A percentile compares a stretch with the other conserved stretches of the same genome.
Evolutionary conservation across 176 grass and related monocot genomes (phyloP).

Genomic region (Stipa capillata): DNA sequence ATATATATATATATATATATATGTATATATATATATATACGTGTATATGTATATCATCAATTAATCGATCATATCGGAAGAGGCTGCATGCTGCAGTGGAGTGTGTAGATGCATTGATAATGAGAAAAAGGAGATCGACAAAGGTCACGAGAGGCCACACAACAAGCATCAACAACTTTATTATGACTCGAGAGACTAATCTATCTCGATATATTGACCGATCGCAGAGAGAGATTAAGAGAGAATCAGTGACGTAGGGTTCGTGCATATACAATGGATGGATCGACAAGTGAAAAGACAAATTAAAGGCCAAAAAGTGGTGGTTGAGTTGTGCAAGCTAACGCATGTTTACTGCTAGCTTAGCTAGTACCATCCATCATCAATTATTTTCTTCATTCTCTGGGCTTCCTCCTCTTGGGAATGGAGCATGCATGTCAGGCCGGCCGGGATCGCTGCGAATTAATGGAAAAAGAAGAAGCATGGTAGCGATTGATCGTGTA

Average conservation of each 20-base stretch:
- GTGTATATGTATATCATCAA: too few species aligned
- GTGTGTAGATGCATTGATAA: not conserved
- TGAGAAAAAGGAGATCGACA: not conserved
- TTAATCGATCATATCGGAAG: not conserved
- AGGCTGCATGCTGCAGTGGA: not conserved
- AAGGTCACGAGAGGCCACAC: constrained; percentile 17
- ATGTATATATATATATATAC: too few species aligned
- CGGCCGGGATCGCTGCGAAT: too few species aligned
- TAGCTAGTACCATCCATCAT: not conserved
- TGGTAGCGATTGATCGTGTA: too few species aligned
- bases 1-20: too few species aligned
- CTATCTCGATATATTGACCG: constrained; percentile 22
- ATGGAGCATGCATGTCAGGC: too few species aligned
- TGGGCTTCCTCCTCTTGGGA: too few species aligned
- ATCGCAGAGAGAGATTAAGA: too few species aligned
- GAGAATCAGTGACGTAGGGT: constrained; percentile 15
- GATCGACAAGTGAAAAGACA: constrained; percentile 21
- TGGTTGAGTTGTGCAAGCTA: constrained; percentile 40
- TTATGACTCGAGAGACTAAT: constrained; percentile 39
- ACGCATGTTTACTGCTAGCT: constrained; percentile 7
- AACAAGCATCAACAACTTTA: constrained; percentile 45
- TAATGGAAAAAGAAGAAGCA: too few species aligned
- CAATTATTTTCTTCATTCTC: not conserved
- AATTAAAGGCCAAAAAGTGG: constrained; percentile 20
- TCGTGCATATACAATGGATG: not conserved